phyloP scores from a whole-genome alignment of 176 grass and related monocot genomes.

The Carex parvula region DNA sequence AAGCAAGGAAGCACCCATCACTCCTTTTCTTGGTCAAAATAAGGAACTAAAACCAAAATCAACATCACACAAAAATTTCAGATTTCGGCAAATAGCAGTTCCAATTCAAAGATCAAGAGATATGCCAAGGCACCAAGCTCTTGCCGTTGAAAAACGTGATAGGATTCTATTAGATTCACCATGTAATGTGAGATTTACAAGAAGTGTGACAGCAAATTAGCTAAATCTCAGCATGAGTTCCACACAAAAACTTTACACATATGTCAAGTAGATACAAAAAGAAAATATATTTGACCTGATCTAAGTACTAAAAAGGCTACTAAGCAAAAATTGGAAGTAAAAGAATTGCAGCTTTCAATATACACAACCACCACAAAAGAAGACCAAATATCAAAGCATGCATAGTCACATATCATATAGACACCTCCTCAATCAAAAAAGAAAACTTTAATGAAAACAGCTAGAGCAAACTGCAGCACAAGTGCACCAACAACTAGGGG shows the following conservation, averaged over 20 bases:
- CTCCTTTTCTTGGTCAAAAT: not conserved
- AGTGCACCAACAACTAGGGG: conserved; percentile 56
- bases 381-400: conserved; percentile 15
- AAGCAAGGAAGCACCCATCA: not conserved
- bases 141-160: not conserved
- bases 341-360: conserved; percentile 3
- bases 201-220: not conserved
- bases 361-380: not conserved
- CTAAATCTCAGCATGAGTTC: not conserved
- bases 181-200: conserved; percentile 7
- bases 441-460: conserved; percentile 94
- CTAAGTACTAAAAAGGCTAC: not conserved
- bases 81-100: not conserved
- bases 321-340: not conserved
- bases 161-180: not conserved
- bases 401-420: not conserved
- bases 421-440: conserved; percentile 68
- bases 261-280: not conserved
- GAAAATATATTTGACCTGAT: not conserved
- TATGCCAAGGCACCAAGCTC: not conserved
- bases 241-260: not conserved
- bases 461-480: conserved; percentile 69
- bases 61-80: not conserved
- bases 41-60: not conserved
- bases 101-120: not conserved